Evolutionary conservation across 768 basidiomycete species (phyloP).

Genomic region (Pleurotus ostreatus): DNA sequence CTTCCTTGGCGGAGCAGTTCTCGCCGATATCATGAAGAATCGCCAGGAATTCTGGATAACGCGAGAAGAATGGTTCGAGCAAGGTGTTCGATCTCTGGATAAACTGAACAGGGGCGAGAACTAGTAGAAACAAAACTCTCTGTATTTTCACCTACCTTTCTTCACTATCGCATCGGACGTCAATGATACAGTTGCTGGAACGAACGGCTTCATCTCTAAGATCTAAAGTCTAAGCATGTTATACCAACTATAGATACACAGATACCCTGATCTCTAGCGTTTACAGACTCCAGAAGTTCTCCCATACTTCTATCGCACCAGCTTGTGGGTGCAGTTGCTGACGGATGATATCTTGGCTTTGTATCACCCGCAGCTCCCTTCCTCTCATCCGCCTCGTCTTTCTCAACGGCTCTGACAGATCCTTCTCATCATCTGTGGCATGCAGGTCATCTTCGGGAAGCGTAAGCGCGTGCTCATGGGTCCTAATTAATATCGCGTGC

Average conservation of each 20-base stretch:
- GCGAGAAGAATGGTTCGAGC: conserved; percentile 92
- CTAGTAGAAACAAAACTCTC: not conserved
- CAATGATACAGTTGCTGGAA: too few relatives aligned
- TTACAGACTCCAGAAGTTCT: conserved; percentile 36
- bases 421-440: conserved; percentile 76
- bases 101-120: conserved; percentile 74
- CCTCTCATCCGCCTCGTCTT: conserved; percentile 73
- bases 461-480: conserved; percentile 49
- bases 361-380: conserved; percentile 81
- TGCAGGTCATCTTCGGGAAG: conserved; percentile 58
- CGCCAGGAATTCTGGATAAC: conserved; percentile 95
- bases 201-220: too few relatives aligned
- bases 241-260: too few relatives aligned
- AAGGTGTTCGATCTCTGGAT: conserved; percentile 76
- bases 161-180: too few relatives aligned
- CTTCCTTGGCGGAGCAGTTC: conserved; percentile 96
- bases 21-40: conserved; percentile 98
- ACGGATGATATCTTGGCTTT: conserved; percentile 68
- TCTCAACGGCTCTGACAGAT: conserved; percentile 59
- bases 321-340: conserved; percentile 29
- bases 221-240: too few relatives aligned
- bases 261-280: conserved; percentile 2
- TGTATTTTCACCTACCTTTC: too few relatives aligned
- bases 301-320: conserved; percentile 38
- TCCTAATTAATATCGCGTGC: conserved; percentile 64